phyloP scores from a whole-genome alignment of 179 eudicot genomes.

The Dionaea muscipula region DNA sequence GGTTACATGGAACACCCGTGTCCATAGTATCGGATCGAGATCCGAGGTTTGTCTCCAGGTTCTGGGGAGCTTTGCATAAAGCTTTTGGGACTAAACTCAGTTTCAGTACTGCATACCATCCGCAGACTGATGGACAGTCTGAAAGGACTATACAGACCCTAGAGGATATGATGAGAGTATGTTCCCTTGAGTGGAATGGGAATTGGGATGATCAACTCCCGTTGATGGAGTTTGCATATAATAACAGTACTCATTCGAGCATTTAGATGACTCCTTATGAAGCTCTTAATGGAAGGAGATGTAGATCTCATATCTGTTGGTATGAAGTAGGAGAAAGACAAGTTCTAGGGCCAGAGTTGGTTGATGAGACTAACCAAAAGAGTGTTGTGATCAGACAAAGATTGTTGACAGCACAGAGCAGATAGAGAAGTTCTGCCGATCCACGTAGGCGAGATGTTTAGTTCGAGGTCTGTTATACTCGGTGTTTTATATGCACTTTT shows the following conservation, averaged over 20 bases:
- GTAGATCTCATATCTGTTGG: not conserved
- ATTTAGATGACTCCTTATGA: not conserved
- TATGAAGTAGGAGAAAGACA: not conserved
- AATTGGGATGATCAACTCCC: slow-evolving; percentile 5
- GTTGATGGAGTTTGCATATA: slow-evolving; percentile 4
- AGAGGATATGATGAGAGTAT: not conserved
- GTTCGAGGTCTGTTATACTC: too few relatives aligned
- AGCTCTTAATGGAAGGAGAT: not conserved
- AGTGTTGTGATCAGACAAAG: not conserved
- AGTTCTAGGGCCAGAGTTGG: not conserved
- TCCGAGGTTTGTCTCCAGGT: not conserved
- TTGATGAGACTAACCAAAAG: not conserved
- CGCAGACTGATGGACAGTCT: slow-evolving; percentile 1
- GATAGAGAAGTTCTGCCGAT: not conserved
- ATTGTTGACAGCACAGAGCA: not conserved
- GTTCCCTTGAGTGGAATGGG: not conserved
- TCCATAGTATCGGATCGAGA: slow-evolving; percentile 5
- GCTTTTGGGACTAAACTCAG: not conserved
- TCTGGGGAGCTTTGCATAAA: slow-evolving; percentile 4
- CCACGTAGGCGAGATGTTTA: not conserved
- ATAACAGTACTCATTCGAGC: not conserved
- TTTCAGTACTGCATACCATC: slow-evolving; percentile 8
- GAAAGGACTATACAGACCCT: slow-evolving; percentile 6
- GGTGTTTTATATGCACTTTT: too few relatives aligned
- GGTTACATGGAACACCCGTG: not conserved